Evolutionary conservation across 2,329 filamentous ascomycete genomes (phyloP).

Genomic region (Tolypocladium guangdongense): DNA sequence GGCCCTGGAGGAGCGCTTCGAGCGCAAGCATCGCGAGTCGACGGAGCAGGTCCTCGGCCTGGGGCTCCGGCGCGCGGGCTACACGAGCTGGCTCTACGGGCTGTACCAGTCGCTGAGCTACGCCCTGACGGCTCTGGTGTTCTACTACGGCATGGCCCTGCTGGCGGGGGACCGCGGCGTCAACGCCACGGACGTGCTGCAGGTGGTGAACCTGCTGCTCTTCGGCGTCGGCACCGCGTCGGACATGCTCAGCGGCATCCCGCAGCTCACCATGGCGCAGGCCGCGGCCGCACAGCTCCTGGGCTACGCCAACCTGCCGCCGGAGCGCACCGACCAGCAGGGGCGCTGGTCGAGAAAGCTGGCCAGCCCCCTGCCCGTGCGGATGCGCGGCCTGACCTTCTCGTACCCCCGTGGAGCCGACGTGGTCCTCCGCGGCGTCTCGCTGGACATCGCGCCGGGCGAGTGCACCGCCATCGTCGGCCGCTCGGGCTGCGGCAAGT

Average conservation of each 20-base stretch:
- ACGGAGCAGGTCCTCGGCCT: slow-evolving; percentile 41
- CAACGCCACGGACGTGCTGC: slow-evolving; percentile 51
- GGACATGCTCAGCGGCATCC: slow-evolving; percentile 61
- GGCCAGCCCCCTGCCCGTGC: slow-evolving; percentile 31
- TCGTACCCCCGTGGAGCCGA: slow-evolving; percentile 53
- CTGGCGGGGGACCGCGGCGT: slow-evolving; percentile 35
- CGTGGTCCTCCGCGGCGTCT: slow-evolving; percentile 51
- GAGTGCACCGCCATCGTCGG: slow-evolving; percentile 72
- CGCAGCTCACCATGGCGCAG: slow-evolving; percentile 66
- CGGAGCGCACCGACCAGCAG: slow-evolving; percentile 41
- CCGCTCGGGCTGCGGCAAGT: slow-evolving; percentile 81
- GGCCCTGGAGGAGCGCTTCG: slow-evolving; percentile 63
- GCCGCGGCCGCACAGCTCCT: slow-evolving; percentile 65
- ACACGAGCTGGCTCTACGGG: slow-evolving; percentile 63
- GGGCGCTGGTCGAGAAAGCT: slow-evolving; percentile 28
- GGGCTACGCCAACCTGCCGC: slow-evolving; percentile 51
- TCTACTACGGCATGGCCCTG: slow-evolving; percentile 69
- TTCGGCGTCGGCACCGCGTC: slow-evolving; percentile 68
- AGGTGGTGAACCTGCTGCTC: slow-evolving; percentile 73
- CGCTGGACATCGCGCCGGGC: slow-evolving; percentile 50
- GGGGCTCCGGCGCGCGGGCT: slow-evolving; percentile 55
- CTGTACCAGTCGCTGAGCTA: slow-evolving; percentile 62
- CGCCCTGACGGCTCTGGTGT: slow-evolving; percentile 67
- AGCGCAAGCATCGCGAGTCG: slow-evolving; percentile 45
- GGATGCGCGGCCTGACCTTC: slow-evolving; percentile 49